Evolutionary conservation across 805 yeast genomes (phyloP).

Genomic region (Starmerella khaoyaiensis): DNA sequence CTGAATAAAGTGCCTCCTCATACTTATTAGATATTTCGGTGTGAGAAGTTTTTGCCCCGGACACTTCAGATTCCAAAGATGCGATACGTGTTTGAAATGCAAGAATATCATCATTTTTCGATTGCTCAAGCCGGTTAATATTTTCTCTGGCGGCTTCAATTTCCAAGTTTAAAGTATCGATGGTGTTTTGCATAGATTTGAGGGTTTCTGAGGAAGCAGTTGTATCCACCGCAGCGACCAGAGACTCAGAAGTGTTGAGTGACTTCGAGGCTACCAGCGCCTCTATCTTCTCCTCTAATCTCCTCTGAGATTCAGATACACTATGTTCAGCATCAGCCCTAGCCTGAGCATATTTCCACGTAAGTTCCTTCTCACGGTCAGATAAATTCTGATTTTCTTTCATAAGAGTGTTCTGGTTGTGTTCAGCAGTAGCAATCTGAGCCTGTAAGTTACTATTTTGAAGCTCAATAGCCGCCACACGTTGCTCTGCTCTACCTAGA

Average conservation of each 20-base stretch:
- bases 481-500: slow-evolving; percentile 7
- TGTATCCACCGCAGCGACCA: slow-evolving; percentile 21
- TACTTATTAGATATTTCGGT: no score
- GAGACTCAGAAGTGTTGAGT: slow-evolving; percentile 19
- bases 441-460: not conserved
- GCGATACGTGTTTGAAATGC: no score
- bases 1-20: no score
- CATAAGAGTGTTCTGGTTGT: not conserved
- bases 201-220: slow-evolving; percentile 11
- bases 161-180: no score
- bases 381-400: not conserved
- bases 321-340: slow-evolving; percentile 11
- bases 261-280: slow-evolving; percentile 14
- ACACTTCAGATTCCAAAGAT: no score
- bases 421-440: not conserved
- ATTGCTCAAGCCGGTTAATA: no score
- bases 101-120: no score
- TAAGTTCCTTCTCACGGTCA: slow-evolving; percentile 8
- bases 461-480: not conserved
- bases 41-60: no score
- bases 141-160: no score
- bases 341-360: slow-evolving; percentile 12
- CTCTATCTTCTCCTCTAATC: slow-evolving; percentile 9
- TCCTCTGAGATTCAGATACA: slow-evolving; percentile 8
- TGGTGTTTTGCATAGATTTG: slow-evolving; percentile 8